A percentile compares a stretch with the other conserved stretches of the same genome.
These are phyloP conservation scores for Synchytrium microbalum DNA, from an alignment of 371 early-diverging fungal genomes.

Conservation along the genomic window DNA sequence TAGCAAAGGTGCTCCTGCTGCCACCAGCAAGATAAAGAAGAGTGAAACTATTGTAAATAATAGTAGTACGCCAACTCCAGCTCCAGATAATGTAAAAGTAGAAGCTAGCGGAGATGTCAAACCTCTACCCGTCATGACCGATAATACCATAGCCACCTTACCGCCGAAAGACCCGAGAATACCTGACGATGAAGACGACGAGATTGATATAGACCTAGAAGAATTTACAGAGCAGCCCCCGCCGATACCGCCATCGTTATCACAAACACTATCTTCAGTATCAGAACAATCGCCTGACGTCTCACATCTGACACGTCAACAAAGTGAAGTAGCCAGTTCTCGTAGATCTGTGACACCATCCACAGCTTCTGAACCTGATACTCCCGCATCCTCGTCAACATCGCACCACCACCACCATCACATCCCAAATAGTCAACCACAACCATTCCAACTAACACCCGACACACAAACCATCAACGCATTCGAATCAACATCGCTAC, in stretches of 20 bases:
- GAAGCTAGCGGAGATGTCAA: conserved; percentile 1
- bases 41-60: background rate
- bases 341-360: background rate
- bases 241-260: background rate
- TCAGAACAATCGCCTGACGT: background rate
- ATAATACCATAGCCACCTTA: background rate
- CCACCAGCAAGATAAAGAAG: conserved; percentile 3
- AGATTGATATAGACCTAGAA: conserved; percentile 34
- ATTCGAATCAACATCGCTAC: background rate
- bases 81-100: conserved; percentile 2
- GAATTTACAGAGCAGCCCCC: background rate
- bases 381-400: background rate
- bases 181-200: conserved; percentile 25
- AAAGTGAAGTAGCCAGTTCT: conserved; percentile 5
- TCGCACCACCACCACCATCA: background rate
- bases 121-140: conserved; percentile 4
- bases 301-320: too few relatives aligned
- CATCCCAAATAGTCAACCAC: background rate
- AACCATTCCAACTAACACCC: background rate
- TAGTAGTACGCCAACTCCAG: background rate
- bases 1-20: conserved; percentile 8
- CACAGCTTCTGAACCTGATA: conserved; percentile 14
- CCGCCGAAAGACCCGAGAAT: background rate
- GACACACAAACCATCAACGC: conserved; percentile 2
- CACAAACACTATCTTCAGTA: background rate